Percentiles rank a stretch among this genome's conserved stretches.
These are phyloP conservation scores for Wolfiporia cocos DNA, from an alignment of 1,284 basidiomycete species.

Conservation along the genomic window DNA sequence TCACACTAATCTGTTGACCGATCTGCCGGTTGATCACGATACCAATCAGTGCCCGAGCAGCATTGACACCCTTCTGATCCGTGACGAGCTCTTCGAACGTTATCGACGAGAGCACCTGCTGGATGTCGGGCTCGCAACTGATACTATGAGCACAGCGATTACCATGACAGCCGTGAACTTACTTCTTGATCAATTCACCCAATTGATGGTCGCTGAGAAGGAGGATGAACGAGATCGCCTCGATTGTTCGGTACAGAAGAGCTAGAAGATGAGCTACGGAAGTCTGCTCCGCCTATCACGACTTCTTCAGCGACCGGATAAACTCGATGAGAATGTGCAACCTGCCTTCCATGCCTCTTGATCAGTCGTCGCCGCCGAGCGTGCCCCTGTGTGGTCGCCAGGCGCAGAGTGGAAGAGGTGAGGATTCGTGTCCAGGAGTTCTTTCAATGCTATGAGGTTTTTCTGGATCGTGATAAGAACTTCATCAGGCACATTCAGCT, in stretches of 20 bases:
- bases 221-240: conserved; percentile 90
- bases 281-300: conserved; percentile 65
- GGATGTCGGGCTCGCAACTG: conserved; percentile 67
- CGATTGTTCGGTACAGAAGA: conserved; percentile 79
- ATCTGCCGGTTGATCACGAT: conserved; percentile 98
- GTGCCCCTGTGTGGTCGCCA: conserved; percentile 51
- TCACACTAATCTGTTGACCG: conserved; percentile 88
- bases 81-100: conserved; percentile 87
- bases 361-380: conserved; percentile 49
- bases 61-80: conserved; percentile 73
- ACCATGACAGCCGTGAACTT: conserved; percentile 25
- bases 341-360: conserved; percentile 77
- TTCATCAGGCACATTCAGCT: conserved; percentile 57
- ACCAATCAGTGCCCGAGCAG: conserved; percentile 86
- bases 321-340: too few species aligned
- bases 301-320: background rate
- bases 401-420: conserved; percentile 75
- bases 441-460: conserved; percentile 72
- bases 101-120: conserved; percentile 59
- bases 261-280: conserved; percentile 70
- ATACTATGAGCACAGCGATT: background rate
- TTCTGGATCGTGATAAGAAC: conserved; percentile 67
- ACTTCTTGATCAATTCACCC: conserved; percentile 81
- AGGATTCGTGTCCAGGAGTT: conserved; percentile 72
- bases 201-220: conserved; percentile 90